Evolutionary conservation across 371 early-diverging fungal genomes (phyloP).

Genomic region (Mucor piriformis): DNA sequence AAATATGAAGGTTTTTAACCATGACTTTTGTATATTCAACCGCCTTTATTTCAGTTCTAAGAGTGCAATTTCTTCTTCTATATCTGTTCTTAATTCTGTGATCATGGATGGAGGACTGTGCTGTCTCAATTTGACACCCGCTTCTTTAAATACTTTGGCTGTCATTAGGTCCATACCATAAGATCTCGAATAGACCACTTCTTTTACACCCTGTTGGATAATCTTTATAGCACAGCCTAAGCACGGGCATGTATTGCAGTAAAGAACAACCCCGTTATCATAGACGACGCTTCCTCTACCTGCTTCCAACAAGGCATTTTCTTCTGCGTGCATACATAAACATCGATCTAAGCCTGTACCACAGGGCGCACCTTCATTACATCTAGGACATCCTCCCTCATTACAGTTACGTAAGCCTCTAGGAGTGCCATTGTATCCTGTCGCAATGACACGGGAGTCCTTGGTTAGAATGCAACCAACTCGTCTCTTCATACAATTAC

Average conservation of each 20-base stretch:
- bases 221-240: slow-evolving; percentile 95
- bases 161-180: slow-evolving; percentile 94
- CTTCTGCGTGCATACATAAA: slow-evolving; percentile 98
- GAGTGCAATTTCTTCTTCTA: slow-evolving; percentile 18
- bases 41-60: slow-evolving; percentile 19
- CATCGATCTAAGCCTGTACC: slow-evolving; percentile 87
- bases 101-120: slow-evolving; percentile 66
- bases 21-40: too few species aligned
- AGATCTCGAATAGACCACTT: slow-evolving; percentile 87
- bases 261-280: slow-evolving; percentile 72
- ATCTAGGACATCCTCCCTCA: slow-evolving; percentile 94
- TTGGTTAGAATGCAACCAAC: slow-evolving; percentile 97
- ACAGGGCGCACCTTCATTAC: slow-evolving; percentile 82
- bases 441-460: slow-evolving; percentile 88
- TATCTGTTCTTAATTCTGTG: slow-evolving; percentile 33
- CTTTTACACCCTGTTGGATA: slow-evolving; percentile 90
- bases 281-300: slow-evolving; percentile 81
- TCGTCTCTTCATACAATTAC: slow-evolving; percentile 97
- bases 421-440: slow-evolving; percentile 99
- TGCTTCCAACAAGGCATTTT: slow-evolving; percentile 96
- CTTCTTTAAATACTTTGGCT: slow-evolving; percentile 77
- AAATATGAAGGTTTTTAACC: too few species aligned
- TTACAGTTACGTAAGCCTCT: slow-evolving; percentile 90
- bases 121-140: slow-evolving; percentile 79
- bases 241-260: slow-evolving; percentile 93